Evolutionary conservation across 2,329 filamentous ascomycete genomes (phyloP).

Genomic region (Stachybotrys elegans): DNA sequence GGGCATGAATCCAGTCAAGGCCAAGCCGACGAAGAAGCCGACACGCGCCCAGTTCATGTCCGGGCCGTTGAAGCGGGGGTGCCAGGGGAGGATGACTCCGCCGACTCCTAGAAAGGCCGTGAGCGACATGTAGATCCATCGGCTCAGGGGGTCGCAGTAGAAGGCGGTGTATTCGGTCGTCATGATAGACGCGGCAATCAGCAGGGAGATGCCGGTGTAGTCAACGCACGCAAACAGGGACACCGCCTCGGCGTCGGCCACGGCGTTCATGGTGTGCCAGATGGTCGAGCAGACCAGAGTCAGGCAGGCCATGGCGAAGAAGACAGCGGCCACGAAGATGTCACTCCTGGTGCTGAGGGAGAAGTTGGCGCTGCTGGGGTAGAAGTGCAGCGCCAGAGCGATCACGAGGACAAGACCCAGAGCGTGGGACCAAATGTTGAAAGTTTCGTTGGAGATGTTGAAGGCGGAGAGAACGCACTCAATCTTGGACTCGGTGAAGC

Average conservation of each 20-base stretch:
- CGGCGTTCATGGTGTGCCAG: conserved; percentile 99
- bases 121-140: conserved; percentile 78
- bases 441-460: conserved; percentile 80
- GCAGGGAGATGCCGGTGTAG: conserved; percentile 92
- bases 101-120: conserved; percentile 78
- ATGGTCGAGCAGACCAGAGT: conserved; percentile 92
- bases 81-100: conserved; percentile 91
- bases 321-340: conserved; percentile 84
- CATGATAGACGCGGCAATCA: conserved; percentile 95
- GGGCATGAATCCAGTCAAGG: conserved; percentile 82
- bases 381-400: conserved; percentile 90
- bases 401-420: conserved; percentile 86
- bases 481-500: conserved; percentile 86
- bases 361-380: conserved; percentile 84
- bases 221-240: conserved; percentile 97
- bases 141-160: conserved; percentile 88
- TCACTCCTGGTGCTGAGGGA: conserved; percentile 80
- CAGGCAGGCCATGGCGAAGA: conserved; percentile 94
- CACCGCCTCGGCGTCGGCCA: conserved; percentile 82
- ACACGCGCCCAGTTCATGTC: conserved; percentile 95
- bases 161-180: conserved; percentile 98
- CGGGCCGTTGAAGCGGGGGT: conserved; percentile 84
- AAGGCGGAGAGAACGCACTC: conserved; percentile 85
- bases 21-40: conserved; percentile 83
- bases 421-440: conserved; percentile 97